Evolutionary conservation across 805 yeast genomes (phyloP).

Genomic region (Candida khao-thaluensis): DNA sequence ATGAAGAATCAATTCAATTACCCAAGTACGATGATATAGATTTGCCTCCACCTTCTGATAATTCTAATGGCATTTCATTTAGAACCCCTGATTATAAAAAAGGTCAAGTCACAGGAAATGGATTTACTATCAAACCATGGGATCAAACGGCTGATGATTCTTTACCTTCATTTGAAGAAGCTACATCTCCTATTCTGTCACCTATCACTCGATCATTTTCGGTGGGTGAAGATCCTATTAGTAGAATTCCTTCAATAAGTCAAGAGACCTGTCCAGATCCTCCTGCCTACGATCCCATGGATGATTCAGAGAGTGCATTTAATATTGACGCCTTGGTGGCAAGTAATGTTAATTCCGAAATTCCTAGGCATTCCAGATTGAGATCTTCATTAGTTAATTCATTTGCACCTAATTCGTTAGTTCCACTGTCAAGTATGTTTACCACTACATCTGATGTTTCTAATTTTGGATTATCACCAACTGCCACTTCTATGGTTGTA

Average conservation of each 20-base stretch:
- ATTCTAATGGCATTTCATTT: conserved; percentile 24
- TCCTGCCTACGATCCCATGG: conserved; percentile 15
- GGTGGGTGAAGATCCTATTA: conserved; percentile 36
- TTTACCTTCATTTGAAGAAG: conserved; percentile 68
- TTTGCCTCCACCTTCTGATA: neutral
- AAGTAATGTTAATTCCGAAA: conserved; percentile 3
- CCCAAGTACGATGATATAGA: conserved; percentile 38
- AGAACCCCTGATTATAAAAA: conserved; percentile 36
- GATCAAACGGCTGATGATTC: conserved; percentile 23
- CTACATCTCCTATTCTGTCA: conserved; percentile 47
- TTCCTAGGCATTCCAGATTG: conserved; percentile 21
- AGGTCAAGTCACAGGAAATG: conserved; percentile 21
- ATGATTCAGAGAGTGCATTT: conserved; percentile 5
- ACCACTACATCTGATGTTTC: neutral
- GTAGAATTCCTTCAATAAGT: conserved; percentile 30
- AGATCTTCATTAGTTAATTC: conserved; percentile 31
- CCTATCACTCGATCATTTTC: conserved; percentile 39
- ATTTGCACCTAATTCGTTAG: conserved; percentile 25
- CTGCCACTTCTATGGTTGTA: neutral
- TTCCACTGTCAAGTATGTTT: conserved; percentile 3
- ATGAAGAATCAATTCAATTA: conserved; percentile 39
- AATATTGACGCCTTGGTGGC: conserved; percentile 30
- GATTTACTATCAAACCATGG: conserved; percentile 32
- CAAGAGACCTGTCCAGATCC: conserved; percentile 9
- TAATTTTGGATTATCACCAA: conserved; percentile 2